Conservation (phyloP, 2,329 filamentous ascomycete species). For the Fusarium tanahbumbuense region DNA sequence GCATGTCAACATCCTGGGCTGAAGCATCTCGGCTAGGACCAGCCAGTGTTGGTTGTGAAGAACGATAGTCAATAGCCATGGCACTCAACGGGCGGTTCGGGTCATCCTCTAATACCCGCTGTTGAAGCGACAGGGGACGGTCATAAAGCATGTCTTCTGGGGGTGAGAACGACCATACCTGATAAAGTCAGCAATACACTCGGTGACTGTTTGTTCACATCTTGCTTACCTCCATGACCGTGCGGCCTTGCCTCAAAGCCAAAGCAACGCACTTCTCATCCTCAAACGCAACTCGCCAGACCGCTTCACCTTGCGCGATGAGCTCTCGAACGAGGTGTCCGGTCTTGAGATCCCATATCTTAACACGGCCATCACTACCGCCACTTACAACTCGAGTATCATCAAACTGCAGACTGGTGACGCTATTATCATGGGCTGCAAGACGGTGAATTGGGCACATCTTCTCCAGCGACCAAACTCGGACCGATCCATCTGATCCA, state of each 20-base stretch:
- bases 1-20: constrained; percentile 66
- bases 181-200: constrained; percentile 46
- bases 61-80: constrained; percentile 59
- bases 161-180: constrained; percentile 97
- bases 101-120: constrained; percentile 59
- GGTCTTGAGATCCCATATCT: constrained; percentile 96
- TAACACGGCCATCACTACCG: constrained; percentile 96
- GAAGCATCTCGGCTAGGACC: constrained; percentile 51
- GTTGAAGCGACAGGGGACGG: constrained; percentile 62
- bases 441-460: constrained; percentile 94
- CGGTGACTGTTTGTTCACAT: background rate
- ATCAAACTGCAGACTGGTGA: constrained; percentile 97
- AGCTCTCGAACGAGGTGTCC: constrained; percentile 92
- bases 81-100: constrained; percentile 64
- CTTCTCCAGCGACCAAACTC: constrained; percentile 93
- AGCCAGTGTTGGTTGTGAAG: constrained; percentile 46
- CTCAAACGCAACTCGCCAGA: constrained; percentile 98
- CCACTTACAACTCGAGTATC: constrained; percentile 95
- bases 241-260: constrained; percentile 84
- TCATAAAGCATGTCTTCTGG: constrained; percentile 75
- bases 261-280: constrained; percentile 98
- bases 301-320: constrained; percentile 89
- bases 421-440: constrained; percentile 97
- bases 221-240: constrained; percentile 95
- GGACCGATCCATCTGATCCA: constrained; percentile 93